A percentile compares a stretch with the other conserved stretches of the same genome.
phyloP scores from a whole-genome alignment of 176 grass and related monocot species.

The Oryza australiensis region DNA sequence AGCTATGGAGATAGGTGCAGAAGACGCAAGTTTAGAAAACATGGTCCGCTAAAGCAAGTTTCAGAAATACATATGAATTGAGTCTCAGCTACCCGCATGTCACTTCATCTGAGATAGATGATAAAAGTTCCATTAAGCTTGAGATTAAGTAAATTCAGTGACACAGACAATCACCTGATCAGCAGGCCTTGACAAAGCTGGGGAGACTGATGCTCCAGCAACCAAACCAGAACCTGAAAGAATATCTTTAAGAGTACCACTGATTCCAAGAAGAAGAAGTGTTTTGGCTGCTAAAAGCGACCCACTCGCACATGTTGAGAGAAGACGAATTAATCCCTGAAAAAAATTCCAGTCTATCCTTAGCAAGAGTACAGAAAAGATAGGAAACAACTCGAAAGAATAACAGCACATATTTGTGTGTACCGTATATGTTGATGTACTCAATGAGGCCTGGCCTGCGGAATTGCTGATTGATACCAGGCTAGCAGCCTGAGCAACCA shows the following conservation, averaged over 20 bases:
- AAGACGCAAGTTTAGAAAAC: background rate
- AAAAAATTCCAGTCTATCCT: slow-evolving; percentile 12
- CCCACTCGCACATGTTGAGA: slow-evolving; percentile 85
- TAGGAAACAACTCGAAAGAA: background rate
- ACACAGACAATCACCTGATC: slow-evolving; percentile 60
- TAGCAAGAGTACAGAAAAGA: slow-evolving; percentile 8
- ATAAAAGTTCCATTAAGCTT: background rate
- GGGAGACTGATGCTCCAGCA: slow-evolving; percentile 59
- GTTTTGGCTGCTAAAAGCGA: slow-evolving; percentile 79
- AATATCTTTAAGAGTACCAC: slow-evolving; percentile 87
- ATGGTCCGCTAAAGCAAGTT: background rate
- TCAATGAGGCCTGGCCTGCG: slow-evolving; percentile 71
- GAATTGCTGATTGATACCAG: slow-evolving; percentile 75
- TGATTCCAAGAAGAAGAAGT: slow-evolving; percentile 86
- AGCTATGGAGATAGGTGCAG: background rate
- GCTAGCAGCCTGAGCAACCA: slow-evolving; percentile 72
- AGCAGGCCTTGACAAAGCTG: slow-evolving; percentile 76
- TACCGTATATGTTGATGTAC: slow-evolving; percentile 90
- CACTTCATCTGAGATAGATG: background rate
- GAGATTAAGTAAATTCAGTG: background rate
- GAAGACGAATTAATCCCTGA: slow-evolving; percentile 86
- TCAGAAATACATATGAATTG: slow-evolving; percentile 1
- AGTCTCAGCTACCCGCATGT: background rate
- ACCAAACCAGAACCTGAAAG: slow-evolving; percentile 73
- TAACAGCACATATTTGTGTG: background rate